Evolutionary conservation across 148 eudicot genomes (phyloP).

Genomic region (Vaccinium vitisidaea): DNA sequence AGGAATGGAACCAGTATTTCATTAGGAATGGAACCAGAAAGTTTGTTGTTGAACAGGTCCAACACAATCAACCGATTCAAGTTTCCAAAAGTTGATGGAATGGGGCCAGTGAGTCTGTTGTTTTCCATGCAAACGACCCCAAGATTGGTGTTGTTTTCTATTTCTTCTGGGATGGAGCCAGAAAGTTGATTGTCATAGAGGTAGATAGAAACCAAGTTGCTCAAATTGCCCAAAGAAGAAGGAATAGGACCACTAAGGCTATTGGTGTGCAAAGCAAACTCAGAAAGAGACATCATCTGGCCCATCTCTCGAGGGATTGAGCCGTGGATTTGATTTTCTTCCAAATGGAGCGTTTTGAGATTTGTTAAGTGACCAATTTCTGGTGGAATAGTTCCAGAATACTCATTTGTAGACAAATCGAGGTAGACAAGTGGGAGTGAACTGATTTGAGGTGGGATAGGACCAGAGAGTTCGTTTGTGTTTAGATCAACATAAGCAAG

Average conservation of each 20-base stretch:
- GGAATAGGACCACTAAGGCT: not conserved
- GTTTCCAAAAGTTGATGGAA: not conserved
- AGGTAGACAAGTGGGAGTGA: constrained; percentile 10
- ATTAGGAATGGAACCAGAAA: not conserved
- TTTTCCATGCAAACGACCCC: not conserved
- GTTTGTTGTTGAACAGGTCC: not conserved
- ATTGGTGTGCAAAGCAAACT: not conserved
- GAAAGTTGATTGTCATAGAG: not conserved
- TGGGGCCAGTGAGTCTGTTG: not conserved
- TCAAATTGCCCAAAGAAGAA: not conserved
- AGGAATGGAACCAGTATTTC: not conserved
- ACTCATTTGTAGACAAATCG: not conserved
- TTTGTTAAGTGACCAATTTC: constrained; percentile 8
- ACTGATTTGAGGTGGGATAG: constrained; percentile 7
- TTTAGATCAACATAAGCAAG: constrained; percentile 34
- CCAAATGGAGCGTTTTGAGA: not conserved
- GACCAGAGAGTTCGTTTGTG: constrained; percentile 31
- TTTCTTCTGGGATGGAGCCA: not conserved
- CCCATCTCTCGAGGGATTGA: not conserved
- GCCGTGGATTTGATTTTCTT: not conserved
- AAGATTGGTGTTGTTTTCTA: not conserved
- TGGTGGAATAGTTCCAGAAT: constrained; percentile 3
- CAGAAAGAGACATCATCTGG: not conserved
- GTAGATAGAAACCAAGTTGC: not conserved
- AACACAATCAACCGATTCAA: not conserved